Conservation (phyloP, 2,329 filamentous ascomycete genomes). For the Aspergillus glaucus region DNA sequence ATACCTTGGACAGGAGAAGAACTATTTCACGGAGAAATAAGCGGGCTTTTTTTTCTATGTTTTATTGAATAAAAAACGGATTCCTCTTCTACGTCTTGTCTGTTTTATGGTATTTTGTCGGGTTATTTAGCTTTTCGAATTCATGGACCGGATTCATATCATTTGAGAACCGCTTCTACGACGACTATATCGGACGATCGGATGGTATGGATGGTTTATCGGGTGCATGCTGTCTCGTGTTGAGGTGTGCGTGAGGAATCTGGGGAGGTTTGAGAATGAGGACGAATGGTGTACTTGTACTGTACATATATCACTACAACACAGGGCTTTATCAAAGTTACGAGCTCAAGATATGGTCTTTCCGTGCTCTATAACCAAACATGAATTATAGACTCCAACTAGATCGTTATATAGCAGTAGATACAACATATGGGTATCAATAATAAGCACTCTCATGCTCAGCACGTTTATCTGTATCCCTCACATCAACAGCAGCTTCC, state of each 20-base stretch:
- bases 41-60: slow-evolving; percentile 4
- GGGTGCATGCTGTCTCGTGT: too few relatives aligned
- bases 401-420: not conserved
- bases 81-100: not conserved
- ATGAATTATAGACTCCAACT: not conserved
- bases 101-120: not conserved
- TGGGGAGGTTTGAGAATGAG: not conserved
- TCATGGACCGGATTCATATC: too few relatives aligned
- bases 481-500: slow-evolving; percentile 14
- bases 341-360: not conserved
- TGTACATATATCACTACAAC: slow-evolving; percentile 1
- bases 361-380: not conserved
- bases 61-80: not conserved
- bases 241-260: too few relatives aligned
- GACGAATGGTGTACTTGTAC: not conserved
- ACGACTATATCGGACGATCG: too few relatives aligned
- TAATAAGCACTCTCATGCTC: slow-evolving; percentile 32
- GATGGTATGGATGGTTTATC: too few relatives aligned
- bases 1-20: slow-evolving; percentile 59
- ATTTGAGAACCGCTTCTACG: too few relatives aligned
- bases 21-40: slow-evolving; percentile 41
- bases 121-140: too few relatives aligned
- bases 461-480: slow-evolving; percentile 29
- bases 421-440: slow-evolving; percentile 13
- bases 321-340: not conserved